Base-by-base conservation (phyloP, 1,284 basidiomycete species). In the Termitomyces sp. region DNA sequence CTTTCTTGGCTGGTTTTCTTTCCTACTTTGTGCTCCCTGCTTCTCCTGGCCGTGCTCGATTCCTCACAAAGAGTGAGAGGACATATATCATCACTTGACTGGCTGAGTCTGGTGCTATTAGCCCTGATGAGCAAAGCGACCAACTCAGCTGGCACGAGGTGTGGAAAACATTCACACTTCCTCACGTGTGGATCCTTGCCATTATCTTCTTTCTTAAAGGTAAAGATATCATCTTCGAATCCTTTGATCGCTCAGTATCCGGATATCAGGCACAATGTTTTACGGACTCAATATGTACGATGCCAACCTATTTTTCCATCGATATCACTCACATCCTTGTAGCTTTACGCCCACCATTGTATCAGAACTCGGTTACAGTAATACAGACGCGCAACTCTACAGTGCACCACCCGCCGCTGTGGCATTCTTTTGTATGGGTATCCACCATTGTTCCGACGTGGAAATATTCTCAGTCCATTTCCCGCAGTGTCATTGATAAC, bases 21-120 rank as follows among this genome's bases (percentile, higher is more conserved):
- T 69, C 74, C 8, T 78, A 71, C 66, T 72, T 68, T 60, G 57
- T 75, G 54, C 63, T 76, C 18, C 68, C 71, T 38, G 68, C 72
- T 57, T 73, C 73, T 49, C 75, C 76, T 14, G 70, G n/a, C 68
- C 68, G 70, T 1, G 73, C 73, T 42, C 68, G 66, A 46, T 74
- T 80, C 69, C 67, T 83, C 33, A 72, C 57, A 18, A 54, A 61
- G 14, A 52, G 67, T 44, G 71, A 75, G 59, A 72, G 65, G 56
- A 58, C 61, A 9, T 73, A 72, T 46, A 63, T 75, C 40, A 56
- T 61, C 14, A 49, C 58, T 13, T 66, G 60, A 46, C 64, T 74
- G 44, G 62, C 61, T 49, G 68, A 70, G 56, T 69, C 72, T 52
- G 72, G 71, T 13, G 63, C 67, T 1, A 66, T 63, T 1, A 61